Evolutionary conservation across 805 yeast species (phyloP).

Genomic region (Sungouiozyma ichnusensis): DNA sequence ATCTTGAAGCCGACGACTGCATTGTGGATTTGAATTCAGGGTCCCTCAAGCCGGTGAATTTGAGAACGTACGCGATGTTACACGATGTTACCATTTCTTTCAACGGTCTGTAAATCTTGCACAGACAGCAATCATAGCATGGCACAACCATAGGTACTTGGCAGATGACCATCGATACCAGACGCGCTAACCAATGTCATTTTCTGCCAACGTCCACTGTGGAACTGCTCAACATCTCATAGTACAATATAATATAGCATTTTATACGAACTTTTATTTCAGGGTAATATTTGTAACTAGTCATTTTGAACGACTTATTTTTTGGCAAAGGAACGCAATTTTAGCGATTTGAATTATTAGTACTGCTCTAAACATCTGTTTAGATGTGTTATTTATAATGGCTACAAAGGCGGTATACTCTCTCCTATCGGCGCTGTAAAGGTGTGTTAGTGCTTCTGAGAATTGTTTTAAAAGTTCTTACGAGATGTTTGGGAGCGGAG

Average conservation of each 20-base stretch:
- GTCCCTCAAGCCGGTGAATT: constrained; percentile 18
- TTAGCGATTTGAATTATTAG: too few species aligned
- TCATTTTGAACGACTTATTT: neutral
- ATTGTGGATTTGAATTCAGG: constrained; percentile 26
- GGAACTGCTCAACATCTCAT: neutral
- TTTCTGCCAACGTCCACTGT: too few species aligned
- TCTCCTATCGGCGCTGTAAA: too few species aligned
- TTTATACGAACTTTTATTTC: neutral
- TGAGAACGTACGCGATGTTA: constrained; percentile 18
- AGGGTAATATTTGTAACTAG: neutral
- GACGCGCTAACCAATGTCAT: too few species aligned
- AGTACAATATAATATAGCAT: neutral
- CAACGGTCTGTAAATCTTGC: constrained; percentile 15
- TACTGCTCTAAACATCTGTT: too few species aligned
- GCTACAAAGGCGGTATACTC: too few species aligned
- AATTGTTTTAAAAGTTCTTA: too few species aligned
- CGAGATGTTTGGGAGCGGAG: constrained; percentile 3
- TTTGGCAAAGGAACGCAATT: neutral
- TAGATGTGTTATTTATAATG: too few species aligned
- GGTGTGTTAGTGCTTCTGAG: neutral
- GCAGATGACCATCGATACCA: too few species aligned
- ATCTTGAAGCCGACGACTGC: constrained; percentile 18
- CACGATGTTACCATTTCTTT: constrained; percentile 20
- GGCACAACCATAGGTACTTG: too few species aligned
- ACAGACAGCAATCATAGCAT: too few species aligned